Percentiles rank a stretch among this genome's conserved stretches.
These are phyloP conservation scores for Bipolaris oryzae DNA, from an alignment of 2,329 filamentous ascomycete genomes.

Conservation along the genomic window DNA sequence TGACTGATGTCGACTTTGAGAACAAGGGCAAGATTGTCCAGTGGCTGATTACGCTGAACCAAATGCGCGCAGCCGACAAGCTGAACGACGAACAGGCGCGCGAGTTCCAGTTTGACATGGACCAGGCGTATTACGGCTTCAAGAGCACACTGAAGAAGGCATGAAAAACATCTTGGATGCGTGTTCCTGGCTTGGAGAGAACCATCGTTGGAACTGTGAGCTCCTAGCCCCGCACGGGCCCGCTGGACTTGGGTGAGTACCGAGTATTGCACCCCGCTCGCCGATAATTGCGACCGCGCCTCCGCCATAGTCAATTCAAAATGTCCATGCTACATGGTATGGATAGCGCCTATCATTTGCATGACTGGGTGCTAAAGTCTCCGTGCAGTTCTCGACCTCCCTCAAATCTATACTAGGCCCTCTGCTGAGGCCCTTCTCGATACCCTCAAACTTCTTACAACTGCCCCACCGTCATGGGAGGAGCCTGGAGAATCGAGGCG, in stretches of 20 bases:
- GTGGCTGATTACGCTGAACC: slow-evolving; percentile 95
- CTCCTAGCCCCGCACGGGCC: slow-evolving; percentile 22
- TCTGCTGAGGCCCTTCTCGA: slow-evolving; percentile 66
- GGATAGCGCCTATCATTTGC: neutral
- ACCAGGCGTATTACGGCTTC: slow-evolving; percentile 92
- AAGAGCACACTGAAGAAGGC: slow-evolving; percentile 70
- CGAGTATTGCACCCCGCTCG: slow-evolving; percentile 14
- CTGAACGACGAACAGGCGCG: slow-evolving; percentile 84
- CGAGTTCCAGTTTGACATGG: slow-evolving; percentile 91
- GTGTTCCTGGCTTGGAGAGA: neutral
- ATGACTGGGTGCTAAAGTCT: slow-evolving; percentile 17
- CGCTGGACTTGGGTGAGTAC: slow-evolving; percentile 19
- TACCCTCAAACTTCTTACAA: slow-evolving; percentile 69
- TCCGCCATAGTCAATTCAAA: slow-evolving; percentile 9
- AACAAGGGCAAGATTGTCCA: slow-evolving; percentile 96
- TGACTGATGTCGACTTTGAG: slow-evolving; percentile 94
- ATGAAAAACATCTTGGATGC: slow-evolving; percentile 20
- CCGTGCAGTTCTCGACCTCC: slow-evolving; percentile 71
- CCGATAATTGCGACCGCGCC: slow-evolving; percentile 11
- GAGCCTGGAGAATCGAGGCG: slow-evolving; percentile 42
- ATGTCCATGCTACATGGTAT: slow-evolving; percentile 42
- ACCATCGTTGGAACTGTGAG: neutral
- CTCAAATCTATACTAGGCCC: slow-evolving; percentile 82
- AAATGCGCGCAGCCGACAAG: slow-evolving; percentile 96
- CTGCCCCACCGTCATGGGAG: slow-evolving; percentile 73